Evolutionary conservation across 2,329 filamentous ascomycete genomes (phyloP).

Genomic region (Fusarium heterosporum): DNA sequence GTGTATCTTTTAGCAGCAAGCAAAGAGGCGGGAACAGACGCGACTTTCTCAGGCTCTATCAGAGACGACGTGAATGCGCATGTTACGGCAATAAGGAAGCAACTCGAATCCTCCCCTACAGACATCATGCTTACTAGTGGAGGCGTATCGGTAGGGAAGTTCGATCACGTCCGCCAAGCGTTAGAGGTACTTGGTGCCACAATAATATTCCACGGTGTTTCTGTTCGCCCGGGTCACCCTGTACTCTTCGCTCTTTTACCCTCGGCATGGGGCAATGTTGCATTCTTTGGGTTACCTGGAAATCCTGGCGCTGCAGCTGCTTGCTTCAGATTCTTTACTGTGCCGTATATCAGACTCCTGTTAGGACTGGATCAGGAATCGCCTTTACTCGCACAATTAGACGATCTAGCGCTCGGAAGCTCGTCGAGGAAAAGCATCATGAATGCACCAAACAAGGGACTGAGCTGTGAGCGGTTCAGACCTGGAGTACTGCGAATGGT

Average conservation of each 20-base stretch:
- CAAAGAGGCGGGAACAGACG: not conserved
- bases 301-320: not conserved
- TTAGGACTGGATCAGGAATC: accelerated
- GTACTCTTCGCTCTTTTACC: not conserved
- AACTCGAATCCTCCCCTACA: accelerated
- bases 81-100: not conserved
- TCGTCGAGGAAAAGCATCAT: not conserved
- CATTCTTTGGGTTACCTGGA: not conserved
- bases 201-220: not conserved
- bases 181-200: not conserved
- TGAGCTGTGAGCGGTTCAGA: not conserved
- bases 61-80: not conserved
- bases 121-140: not conserved
- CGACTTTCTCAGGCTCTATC: not conserved
- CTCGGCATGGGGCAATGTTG: accelerated
- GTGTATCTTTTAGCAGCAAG: not conserved
- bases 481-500: not conserved
- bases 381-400: not conserved
- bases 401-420: not conserved
- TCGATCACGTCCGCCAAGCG: not conserved
- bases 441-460: not conserved
- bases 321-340: not conserved
- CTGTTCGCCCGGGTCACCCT: not conserved
- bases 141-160: not conserved
- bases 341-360: not conserved